Evolutionary conservation across 768 basidiomycete species (phyloP).

Genomic region (Serendipita sp.): DNA sequence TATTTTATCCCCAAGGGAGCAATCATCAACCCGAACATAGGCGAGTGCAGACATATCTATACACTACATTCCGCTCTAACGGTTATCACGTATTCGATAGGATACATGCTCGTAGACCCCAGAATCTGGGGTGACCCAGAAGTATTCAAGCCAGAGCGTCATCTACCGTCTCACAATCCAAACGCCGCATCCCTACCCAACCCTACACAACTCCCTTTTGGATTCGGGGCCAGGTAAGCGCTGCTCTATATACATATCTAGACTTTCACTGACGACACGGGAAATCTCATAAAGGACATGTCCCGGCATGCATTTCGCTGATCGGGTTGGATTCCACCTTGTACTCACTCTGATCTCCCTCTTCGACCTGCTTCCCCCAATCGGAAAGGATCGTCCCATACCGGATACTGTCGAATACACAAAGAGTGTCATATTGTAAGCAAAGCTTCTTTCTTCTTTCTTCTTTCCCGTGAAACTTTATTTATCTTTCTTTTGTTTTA

Average conservation of each 20-base stretch:
- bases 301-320: not conserved
- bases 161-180: conserved; percentile 11
- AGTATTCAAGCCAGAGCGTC: conserved; percentile 19
- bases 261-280: too few relatives aligned
- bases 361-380: not conserved
- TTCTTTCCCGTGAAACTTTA: too few relatives aligned
- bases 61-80: not conserved
- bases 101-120: conserved; percentile 17
- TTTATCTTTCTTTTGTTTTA: too few relatives aligned
- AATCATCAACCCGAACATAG: conserved; percentile 18
- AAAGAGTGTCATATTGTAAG: not conserved
- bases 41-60: conserved; percentile 10
- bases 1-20: conserved; percentile 13
- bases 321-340: not conserved
- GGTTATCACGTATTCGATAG: conserved; percentile 11
- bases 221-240: conserved; percentile 1
- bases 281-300: not conserved
- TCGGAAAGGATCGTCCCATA: not conserved
- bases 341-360: not conserved
- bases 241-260: not conserved
- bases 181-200: not conserved
- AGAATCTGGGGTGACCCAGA: conserved; percentile 15
- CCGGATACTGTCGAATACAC: not conserved
- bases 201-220: not conserved
- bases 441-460: not conserved